Evolutionary conservation across 1,139 yeast genomes (phyloP), one percentile per base, ranked within the genome.

Genomic region (Yamadazyma pseudoaaseri): DNA sequence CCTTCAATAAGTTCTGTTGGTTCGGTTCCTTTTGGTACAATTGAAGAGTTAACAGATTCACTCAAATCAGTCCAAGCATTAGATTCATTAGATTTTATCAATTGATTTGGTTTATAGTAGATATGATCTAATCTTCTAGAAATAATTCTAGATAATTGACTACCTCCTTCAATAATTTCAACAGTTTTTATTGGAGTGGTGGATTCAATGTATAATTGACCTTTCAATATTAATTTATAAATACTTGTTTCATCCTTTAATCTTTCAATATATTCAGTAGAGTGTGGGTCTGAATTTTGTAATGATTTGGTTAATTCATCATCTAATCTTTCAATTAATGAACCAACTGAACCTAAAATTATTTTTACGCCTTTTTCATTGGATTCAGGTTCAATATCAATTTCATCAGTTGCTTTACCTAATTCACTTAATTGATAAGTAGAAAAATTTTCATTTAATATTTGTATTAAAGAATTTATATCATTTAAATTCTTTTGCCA

Each of bases 231-330:
- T 56, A 87, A 72, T 38, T 74, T 72, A 67, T 90, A 92, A 37
- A 92, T 72, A 30, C 68, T 67, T 43, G 81, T 73, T 65, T 92
- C 98, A 61, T 90, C 96, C 60, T 85, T 83, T 58, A 94, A 76
- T 58, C 97, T 79, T 49, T 84, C 89, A 47, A 92, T 78, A 61
- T 92, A 94, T 60, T 94, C 98, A 41, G 86, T 81, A 20, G 97
- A 86, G 59, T 92, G 97, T 33, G 97, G 96, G 58, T 92, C 97
- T 50, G 87, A 81, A 49, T 79, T 79, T 59, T 90, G 90, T 51
- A 92, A 74, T 33, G 95, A 87, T 49, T 84, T 80, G 44, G 86
- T 85, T 52, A 90, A 83, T 66, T 94, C 99, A 54, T 92, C 97
- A 58, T 90, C 97, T 47, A 94, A 75, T 62, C 97, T 81, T 66